phyloP scores from a whole-genome alignment of 257 asterid genomes.

The Avicennia marina region DNA sequence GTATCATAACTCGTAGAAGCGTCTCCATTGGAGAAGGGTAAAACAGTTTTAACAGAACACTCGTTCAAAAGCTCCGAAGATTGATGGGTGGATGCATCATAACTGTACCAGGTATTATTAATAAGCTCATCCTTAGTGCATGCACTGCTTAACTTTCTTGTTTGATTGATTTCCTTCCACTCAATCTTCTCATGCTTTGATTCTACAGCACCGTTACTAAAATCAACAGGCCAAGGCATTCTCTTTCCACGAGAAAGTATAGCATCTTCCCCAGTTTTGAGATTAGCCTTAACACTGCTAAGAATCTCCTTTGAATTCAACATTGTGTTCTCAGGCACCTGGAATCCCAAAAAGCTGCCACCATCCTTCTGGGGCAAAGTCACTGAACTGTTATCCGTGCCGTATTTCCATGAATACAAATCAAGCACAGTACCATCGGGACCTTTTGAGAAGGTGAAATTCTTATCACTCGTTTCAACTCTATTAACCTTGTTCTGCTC shows the following conservation, averaged over 20 bases:
- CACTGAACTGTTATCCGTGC: constrained; percentile 44
- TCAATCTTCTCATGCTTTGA: constrained; percentile 40
- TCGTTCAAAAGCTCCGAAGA: constrained; percentile 55
- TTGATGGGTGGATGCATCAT: constrained; percentile 37
- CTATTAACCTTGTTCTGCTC: constrained; percentile 43
- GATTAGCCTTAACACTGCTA: constrained; percentile 34
- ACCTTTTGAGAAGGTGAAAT: constrained; percentile 48
- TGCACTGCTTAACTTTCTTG: constrained; percentile 29
- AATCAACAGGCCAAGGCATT: constrained; percentile 48
- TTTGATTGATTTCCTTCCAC: constrained; percentile 49
- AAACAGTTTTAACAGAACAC: constrained; percentile 65
- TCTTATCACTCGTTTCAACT: constrained; percentile 52
- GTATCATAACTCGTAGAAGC: constrained; percentile 57
- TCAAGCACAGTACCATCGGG: constrained; percentile 64
- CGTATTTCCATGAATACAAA: constrained; percentile 51
- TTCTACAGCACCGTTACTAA: constrained; percentile 38
- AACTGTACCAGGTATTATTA: constrained; percentile 50
- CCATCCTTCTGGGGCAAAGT: constrained; percentile 40
- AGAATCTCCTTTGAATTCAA: constrained; percentile 37
- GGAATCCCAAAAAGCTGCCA: constrained; percentile 49
- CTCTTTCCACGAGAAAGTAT: constrained; percentile 47
- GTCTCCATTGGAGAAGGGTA: constrained; percentile 56
- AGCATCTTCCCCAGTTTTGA: constrained; percentile 39
- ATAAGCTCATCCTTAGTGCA: constrained; percentile 37
- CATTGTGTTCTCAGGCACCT: constrained; percentile 44